Percentiles rank a stretch among this genome's conserved stretches.
phyloP scores from a whole-genome alignment of 179 eudicot genomes.

The Heliamphora pulchella region DNA sequence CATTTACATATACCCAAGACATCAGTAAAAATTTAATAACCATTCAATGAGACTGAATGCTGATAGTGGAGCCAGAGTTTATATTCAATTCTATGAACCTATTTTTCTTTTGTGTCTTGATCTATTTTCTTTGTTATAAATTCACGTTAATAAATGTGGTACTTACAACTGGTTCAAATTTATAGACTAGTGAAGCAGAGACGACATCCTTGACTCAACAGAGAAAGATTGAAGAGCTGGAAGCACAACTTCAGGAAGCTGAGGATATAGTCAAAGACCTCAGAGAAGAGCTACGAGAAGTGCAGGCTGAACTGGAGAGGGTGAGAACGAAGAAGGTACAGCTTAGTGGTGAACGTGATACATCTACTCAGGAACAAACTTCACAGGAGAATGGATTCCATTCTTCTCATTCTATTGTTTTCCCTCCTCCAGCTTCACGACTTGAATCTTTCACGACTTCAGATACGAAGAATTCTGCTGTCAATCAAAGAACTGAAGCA shows the following conservation, averaged over 20 bases:
- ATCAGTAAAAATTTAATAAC: not conserved
- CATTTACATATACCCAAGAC: not conserved
- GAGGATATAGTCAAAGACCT: conserved; percentile 84
- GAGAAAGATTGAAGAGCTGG: conserved; percentile 76
- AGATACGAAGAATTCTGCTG: conserved; percentile 4
- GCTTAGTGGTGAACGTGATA: conserved; percentile 14
- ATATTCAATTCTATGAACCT: not conserved
- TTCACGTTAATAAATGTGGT: not conserved
- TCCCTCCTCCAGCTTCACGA: conserved; percentile 18
- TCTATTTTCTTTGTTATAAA: not conserved
- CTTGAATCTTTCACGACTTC: conserved; percentile 7
- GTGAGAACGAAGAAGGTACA: conserved; percentile 21
- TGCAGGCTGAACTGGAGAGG: conserved; percentile 44
- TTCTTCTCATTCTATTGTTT: conserved; percentile 14
- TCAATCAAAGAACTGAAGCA: conserved; percentile 10
- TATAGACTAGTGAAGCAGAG: conserved; percentile 54
- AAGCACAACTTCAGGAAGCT: conserved; percentile 88
- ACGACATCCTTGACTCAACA: conserved; percentile 43
- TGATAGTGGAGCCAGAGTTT: not conserved
- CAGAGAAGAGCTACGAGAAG: conserved; percentile 51
- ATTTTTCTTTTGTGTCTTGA: not conserved
- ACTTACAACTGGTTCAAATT: not conserved
- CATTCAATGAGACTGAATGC: not conserved
- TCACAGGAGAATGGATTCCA: conserved; percentile 14
- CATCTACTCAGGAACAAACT: conserved; percentile 17